Evolutionary conservation across 176 grass and related monocot genomes (phyloP).

Genomic region (Pharus latifolius): DNA sequence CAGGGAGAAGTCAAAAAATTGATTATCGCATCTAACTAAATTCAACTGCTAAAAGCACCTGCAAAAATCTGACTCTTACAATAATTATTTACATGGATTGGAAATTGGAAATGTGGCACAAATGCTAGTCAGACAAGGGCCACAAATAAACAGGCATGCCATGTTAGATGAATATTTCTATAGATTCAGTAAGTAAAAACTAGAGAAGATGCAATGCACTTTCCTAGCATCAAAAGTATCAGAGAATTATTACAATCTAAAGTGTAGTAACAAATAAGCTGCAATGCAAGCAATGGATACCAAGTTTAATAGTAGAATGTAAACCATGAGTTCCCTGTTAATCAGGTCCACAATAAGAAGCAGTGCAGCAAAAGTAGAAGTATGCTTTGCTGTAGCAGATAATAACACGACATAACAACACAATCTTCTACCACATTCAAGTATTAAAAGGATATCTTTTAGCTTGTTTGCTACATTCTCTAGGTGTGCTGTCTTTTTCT

Average conservation of each 20-base stretch:
- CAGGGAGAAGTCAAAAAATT: neutral
- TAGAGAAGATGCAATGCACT: neutral
- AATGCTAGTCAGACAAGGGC: no score
- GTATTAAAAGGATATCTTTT: slow-evolving; percentile 76
- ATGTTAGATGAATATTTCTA: neutral
- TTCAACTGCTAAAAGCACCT: neutral
- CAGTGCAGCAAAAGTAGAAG: neutral
- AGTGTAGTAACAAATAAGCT: neutral
- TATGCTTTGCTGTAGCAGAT: neutral
- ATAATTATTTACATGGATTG: neutral
- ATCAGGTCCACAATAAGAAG: neutral
- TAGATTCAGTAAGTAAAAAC: neutral
- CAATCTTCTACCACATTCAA: neutral
- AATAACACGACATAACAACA: neutral
- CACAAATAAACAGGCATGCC: no score
- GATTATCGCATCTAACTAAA: neutral
- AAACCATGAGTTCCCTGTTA: neutral
- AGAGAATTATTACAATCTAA: no score
- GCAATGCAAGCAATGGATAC: neutral
- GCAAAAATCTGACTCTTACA: neutral
- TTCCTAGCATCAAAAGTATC: neutral
- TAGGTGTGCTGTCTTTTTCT: slow-evolving; percentile 57
- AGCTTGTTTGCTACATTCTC: slow-evolving; percentile 61
- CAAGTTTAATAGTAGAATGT: neutral
- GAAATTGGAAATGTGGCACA: neutral